Conservation (phyloP, 1,284 basidiomycete species). For the Cutaneotrichosporon sp. region DNA sequence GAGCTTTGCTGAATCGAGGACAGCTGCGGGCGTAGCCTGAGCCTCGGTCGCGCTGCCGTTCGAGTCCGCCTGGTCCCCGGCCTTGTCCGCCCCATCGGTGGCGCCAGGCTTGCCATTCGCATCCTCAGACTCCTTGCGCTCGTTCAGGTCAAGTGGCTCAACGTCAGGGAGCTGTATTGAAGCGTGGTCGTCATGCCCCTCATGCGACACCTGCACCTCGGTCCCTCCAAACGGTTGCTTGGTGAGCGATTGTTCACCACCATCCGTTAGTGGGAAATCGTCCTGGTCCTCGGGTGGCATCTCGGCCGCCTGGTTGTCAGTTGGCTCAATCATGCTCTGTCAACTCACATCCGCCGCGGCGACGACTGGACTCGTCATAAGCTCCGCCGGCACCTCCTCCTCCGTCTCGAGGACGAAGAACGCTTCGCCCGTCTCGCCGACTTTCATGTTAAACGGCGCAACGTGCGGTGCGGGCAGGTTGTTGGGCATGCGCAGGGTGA, state of each 20-base stretch:
- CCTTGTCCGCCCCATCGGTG: too few relatives aligned
- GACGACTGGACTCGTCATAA: constrained; percentile 88
- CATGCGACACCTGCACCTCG: constrained; percentile 26
- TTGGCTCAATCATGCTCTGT: too few relatives aligned
- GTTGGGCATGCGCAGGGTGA: constrained; percentile 64
- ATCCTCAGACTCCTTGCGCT: neutral
- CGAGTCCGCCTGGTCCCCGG: too few relatives aligned
- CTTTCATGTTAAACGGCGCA: constrained; percentile 94
- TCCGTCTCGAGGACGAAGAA: constrained; percentile 99
- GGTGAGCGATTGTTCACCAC: constrained; percentile 21
- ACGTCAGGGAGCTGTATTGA: constrained; percentile 27
- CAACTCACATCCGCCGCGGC: constrained; percentile 47
- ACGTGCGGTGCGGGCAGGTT: constrained; percentile 45
- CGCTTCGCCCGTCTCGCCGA: constrained; percentile 95
- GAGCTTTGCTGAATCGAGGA: neutral
- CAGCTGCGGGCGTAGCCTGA: too few relatives aligned
- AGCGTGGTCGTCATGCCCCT: constrained; percentile 10
- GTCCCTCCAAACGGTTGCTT: constrained; percentile 45
- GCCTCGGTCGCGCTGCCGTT: too few relatives aligned
- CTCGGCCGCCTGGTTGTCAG: constrained; percentile 8
- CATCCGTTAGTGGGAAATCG: neutral
- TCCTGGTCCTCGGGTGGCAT: neutral
- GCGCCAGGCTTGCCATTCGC: neutral
- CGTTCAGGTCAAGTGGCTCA: constrained; percentile 48
- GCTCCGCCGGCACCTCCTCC: constrained; percentile 83